Base-by-base conservation (phyloP, 225 moss, liverwort and hornwort species). In the Pleurozium schreberi region DNA sequence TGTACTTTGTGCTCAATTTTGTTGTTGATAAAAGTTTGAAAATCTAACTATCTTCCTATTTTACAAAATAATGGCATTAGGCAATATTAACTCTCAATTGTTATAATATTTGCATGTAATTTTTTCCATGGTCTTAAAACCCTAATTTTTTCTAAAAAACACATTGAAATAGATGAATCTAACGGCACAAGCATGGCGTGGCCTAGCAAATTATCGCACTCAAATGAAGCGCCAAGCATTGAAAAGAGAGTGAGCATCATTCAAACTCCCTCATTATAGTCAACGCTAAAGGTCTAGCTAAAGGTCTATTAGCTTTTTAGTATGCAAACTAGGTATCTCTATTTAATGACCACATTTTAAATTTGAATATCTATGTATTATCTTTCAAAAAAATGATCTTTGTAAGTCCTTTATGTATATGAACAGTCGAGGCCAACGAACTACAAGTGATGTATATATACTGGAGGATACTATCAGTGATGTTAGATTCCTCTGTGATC, bases 201-300 rank as follows among this genome's bases (percentile, higher is more conserved):
- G 96, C 18, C 83, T 97, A 49, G 95, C 96, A 88, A 93, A 96
- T 90, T 95, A 97, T 81, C 89, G 91, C 64, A 96, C 97, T 42
- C 92, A 94, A 45, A 95, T 91, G 89, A 93, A 93, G 67, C 90
- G 96, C 77, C 88, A 90, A 84, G 95, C 96, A 27, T 87, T 95
- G n/a, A 85, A 91, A 85, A 94, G 94, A 90, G 84, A 93, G 97
- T 96, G 66, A 34, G n/a, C 55, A 67, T 5, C 5, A 30, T 63
- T 75, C 26, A 38, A 84, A 40, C 7, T 12, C 11, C 20, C 1
- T 79, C 17, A 34, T 57, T 79, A 8, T 55, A 42, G 15, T 45
- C 34, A 59, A 71, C 2, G 11, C 9, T 8, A 28, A 58, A 3
- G 27, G 4, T 27, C 11, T 58, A 28, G 59, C 12, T 28, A 38